phyloP scores from a whole-genome alignment of 202 grass and related monocot species.

The Eragrostis tef region DNA sequence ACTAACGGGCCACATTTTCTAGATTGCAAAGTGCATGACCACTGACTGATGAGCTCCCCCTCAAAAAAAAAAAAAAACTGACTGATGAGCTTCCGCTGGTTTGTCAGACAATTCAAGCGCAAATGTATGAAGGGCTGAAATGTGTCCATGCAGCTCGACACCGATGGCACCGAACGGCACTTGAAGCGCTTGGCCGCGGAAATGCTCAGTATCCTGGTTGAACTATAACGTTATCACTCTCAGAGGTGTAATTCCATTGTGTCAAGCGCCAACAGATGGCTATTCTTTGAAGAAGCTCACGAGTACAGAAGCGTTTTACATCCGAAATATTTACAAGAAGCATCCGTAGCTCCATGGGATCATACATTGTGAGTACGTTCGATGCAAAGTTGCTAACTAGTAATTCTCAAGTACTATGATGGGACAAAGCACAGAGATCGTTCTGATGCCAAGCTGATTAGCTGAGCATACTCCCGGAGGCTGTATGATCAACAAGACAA shows the following conservation, averaged over 20 bases:
- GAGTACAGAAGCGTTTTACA: conserved; percentile 44
- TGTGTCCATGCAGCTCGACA: not conserved
- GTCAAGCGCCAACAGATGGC: not conserved
- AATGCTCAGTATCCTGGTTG: not conserved
- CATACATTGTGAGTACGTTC: conserved; percentile 27
- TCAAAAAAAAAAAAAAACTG: too few species aligned
- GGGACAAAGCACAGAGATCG: conserved; percentile 4
- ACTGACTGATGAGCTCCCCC: too few species aligned
- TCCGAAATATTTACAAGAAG: conserved; percentile 51
- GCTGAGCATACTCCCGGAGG: not conserved
- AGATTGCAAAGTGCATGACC: not conserved
- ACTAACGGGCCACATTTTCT: not conserved
- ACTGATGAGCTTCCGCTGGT: too few species aligned
- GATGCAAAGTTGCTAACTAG: not conserved
- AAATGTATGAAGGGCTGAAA: not conserved
- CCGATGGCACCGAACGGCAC: too few species aligned
- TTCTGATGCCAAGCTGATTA: conserved; percentile 12
- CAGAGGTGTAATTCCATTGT: not conserved
- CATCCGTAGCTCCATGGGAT: conserved; percentile 33
- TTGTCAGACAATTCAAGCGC: not conserved
- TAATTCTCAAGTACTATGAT: not conserved
- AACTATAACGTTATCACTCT: not conserved
- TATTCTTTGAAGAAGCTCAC: conserved; percentile 20
- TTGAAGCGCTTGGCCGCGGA: too few species aligned
- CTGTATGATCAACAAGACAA: conserved; percentile 9